These are phyloP conservation scores for Acer yangbiense DNA, from an alignment of 345 rosid species.

Conservation along the genomic window DNA sequence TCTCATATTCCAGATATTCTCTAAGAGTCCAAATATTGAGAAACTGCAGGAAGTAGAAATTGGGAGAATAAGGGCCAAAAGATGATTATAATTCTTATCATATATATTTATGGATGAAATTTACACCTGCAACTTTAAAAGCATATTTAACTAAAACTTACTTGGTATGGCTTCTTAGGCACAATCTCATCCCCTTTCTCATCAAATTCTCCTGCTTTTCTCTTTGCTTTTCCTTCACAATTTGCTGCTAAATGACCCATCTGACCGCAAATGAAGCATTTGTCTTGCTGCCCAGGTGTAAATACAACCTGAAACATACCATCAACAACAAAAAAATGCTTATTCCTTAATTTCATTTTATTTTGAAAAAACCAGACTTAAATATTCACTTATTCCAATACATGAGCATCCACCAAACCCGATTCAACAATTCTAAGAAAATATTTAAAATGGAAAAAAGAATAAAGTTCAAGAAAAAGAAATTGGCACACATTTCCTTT, in stretches of 20 bases:
- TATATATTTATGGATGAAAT: not conserved
- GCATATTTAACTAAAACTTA: slow-evolving; percentile 20
- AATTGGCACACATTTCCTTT: not conserved
- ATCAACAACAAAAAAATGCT: not conserved
- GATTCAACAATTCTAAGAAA: not conserved
- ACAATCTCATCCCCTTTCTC: slow-evolving; percentile 75
- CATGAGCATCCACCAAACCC: not conserved
- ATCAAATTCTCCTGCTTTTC: slow-evolving; percentile 88
- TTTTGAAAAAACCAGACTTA: not conserved
- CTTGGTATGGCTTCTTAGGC: slow-evolving; percentile 93
- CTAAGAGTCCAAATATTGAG: slow-evolving; percentile 91
- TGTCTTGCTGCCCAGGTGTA: slow-evolving; percentile 73
- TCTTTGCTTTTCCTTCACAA: slow-evolving; percentile 90
- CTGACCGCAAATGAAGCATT: slow-evolving; percentile 95
- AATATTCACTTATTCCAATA: not conserved
- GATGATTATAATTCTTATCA: not conserved
- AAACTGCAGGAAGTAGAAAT: slow-evolving; percentile 52
- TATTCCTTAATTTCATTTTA: not conserved
- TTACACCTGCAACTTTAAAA: not conserved
- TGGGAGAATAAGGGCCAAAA: not conserved
- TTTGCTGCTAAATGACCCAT: slow-evolving; percentile 85
- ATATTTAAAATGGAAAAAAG: not conserved
- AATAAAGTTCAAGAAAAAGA: not conserved
- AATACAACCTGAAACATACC: slow-evolving; percentile 64
- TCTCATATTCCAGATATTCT: slow-evolving; percentile 86